Conservation (phyloP, 2,329 filamentous ascomycete species). For the Diplodia intermedia region DNA sequence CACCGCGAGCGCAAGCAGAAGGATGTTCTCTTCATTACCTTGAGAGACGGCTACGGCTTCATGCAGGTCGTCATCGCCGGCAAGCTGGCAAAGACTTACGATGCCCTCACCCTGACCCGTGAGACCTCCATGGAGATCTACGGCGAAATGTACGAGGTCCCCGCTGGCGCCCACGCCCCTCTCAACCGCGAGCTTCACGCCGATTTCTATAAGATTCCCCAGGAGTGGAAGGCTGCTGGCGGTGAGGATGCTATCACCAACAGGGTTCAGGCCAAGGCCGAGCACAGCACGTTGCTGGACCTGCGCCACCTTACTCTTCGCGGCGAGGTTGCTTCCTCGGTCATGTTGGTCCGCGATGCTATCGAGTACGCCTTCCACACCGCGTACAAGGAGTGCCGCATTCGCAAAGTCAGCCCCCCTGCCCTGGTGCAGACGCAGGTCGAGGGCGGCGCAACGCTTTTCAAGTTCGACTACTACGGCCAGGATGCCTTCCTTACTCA, state of each 20-base stretch:
- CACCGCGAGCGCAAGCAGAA: conserved; percentile 84
- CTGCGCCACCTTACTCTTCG: conserved; percentile 85
- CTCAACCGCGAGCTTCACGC: conserved; percentile 87
- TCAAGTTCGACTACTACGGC: conserved; percentile 87
- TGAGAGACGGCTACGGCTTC: conserved; percentile 82
- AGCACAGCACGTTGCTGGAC: conserved; percentile 77
- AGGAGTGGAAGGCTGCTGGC: conserved; percentile 74
- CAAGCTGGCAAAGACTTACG: conserved; percentile 87
- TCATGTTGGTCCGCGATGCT: conserved; percentile 85
- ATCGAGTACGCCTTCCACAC: conserved; percentile 82
- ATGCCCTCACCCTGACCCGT: conserved; percentile 81
- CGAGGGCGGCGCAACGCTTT: conserved; percentile 90
- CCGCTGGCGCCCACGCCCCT: conserved; percentile 77
- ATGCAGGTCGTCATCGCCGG: conserved; percentile 86
- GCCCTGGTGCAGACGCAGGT: conserved; percentile 95
- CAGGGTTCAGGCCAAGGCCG: conserved; percentile 71
- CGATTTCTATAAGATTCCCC: conserved; percentile 80
- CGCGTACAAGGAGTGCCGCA: conserved; percentile 76
- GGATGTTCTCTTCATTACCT: conserved; percentile 83
- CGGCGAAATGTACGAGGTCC: conserved; percentile 84
- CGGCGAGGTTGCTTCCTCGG: conserved; percentile 80
- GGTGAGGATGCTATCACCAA: conserved; percentile 93
- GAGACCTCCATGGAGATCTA: conserved; percentile 86
- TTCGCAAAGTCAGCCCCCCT: conserved; percentile 85
- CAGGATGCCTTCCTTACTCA: conserved; percentile 94